These are phyloP conservation scores for Tilletia caries DNA, from an alignment of 1,284 basidiomycete genomes.

Conservation along the genomic window DNA sequence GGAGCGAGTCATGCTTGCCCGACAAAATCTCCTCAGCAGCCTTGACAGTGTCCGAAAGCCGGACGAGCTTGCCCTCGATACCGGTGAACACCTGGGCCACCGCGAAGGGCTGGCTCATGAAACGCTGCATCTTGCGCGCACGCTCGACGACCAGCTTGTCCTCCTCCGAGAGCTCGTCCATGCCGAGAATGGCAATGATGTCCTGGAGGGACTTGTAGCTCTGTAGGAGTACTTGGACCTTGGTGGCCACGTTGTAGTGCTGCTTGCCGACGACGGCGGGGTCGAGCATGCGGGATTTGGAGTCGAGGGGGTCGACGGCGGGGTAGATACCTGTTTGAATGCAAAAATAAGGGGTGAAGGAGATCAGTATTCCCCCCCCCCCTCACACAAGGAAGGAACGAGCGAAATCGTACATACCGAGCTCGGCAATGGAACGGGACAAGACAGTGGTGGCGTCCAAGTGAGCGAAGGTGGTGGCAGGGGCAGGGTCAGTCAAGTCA, in stretches of 20 bases:
- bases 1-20: conserved; percentile 79
- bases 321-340: conserved; percentile 99
- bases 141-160: conserved; percentile 91
- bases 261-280: conserved; percentile 89
- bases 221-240: conserved; percentile 97
- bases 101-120: conserved; percentile 99
- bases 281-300: conserved; percentile 97
- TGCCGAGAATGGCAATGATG: conserved; percentile 82
- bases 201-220: conserved; percentile 98
- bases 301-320: conserved; percentile 97
- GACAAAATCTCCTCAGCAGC: conserved; percentile 72
- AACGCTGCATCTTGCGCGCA: conserved; percentile 65
- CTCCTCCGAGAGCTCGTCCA: conserved; percentile 99
- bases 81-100: conserved; percentile 99
- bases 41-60: conserved; percentile 57
- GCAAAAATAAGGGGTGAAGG: conserved; percentile 63
- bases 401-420: no score
- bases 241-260: conserved; percentile 92
- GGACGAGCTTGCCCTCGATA: conserved; percentile 91
- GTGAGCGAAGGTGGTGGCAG: conserved; percentile 98
- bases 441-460: conserved; percentile 99
- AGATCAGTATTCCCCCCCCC: neutral
- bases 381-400: conserved; percentile 64
- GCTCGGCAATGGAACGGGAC: conserved; percentile 97
- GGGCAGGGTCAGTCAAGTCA: conserved; percentile 99